A percentile compares a stretch with the other conserved stretches of the same genome.
These are phyloP conservation scores for Phytophthora quininea DNA, from an alignment of 352 stramenopile species.

Conservation along the genomic window DNA sequence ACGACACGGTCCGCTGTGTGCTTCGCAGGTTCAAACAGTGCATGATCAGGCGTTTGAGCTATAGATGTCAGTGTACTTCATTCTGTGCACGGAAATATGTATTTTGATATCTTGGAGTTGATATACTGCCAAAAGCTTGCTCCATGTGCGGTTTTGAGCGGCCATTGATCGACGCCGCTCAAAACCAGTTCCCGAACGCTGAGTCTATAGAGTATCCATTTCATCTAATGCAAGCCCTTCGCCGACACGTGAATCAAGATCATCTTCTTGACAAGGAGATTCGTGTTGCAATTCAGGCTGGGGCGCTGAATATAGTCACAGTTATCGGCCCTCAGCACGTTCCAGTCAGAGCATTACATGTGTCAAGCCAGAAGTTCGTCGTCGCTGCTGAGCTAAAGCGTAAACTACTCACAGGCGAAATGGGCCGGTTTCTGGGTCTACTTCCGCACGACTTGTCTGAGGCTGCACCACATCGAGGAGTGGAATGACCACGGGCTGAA, in stretches of 20 bases:
- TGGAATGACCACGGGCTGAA: constrained; percentile 1
- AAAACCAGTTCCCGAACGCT: too few relatives aligned
- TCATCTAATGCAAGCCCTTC: too few relatives aligned
- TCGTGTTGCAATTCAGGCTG: neutral
- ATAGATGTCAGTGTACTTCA: neutral
- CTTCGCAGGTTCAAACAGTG: neutral
- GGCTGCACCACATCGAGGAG: neutral
- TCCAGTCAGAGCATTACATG: neutral
- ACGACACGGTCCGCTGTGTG: too few relatives aligned
- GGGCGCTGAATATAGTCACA: neutral
- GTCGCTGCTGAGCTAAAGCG: too few relatives aligned
- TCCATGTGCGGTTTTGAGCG: too few relatives aligned
- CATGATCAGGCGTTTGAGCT: neutral
- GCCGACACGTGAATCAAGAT: too few relatives aligned
- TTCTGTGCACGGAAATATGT: constrained; percentile 2
- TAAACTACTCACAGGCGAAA: neutral
- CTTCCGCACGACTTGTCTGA: neutral
- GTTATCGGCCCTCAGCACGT: neutral
- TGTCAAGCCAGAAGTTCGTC: neutral
- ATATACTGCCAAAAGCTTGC: neutral
- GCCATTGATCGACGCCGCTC: too few relatives aligned
- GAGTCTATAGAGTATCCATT: too few relatives aligned
- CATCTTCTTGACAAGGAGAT: too few relatives aligned
- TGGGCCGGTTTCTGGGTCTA: neutral
- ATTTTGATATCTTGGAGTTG: constrained; percentile 3